Conservation (phyloP, 2,329 filamentous ascomycete genomes). For the Esteya vermicola region DNA sequence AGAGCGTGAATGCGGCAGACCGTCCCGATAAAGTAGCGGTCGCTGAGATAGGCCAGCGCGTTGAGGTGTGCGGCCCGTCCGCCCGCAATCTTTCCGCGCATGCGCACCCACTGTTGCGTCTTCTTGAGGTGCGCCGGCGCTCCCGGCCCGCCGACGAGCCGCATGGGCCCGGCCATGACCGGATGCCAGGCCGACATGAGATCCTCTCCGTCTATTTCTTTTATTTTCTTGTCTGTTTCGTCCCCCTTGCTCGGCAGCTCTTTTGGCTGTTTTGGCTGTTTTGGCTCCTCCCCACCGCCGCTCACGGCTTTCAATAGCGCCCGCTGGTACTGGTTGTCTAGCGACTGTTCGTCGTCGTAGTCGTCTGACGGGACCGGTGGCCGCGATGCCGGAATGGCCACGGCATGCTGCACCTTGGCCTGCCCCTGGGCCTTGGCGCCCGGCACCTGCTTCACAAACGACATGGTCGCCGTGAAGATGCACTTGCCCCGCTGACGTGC, state of each 20-base stretch:
- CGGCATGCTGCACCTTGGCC: conserved; percentile 11
- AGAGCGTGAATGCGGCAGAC: conserved; percentile 68
- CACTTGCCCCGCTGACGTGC: conserved; percentile 74
- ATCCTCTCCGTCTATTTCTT: neutral
- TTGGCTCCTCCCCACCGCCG: too few species aligned
- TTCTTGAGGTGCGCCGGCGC: conserved; percentile 49
- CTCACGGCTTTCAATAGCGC: conserved; percentile 5
- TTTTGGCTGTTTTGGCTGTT: too few species aligned
- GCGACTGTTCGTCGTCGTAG: conserved; percentile 26
- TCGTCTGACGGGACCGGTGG: conserved; percentile 19
- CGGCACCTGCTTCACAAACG: conserved; percentile 55
- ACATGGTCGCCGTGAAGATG: conserved; percentile 93
- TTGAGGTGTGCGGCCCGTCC: conserved; percentile 70
- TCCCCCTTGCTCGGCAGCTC: neutral
- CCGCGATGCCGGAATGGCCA: conserved; percentile 8
- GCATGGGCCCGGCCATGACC: conserved; percentile 30
- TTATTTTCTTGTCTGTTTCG: neutral
- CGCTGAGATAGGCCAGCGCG: conserved; percentile 85
- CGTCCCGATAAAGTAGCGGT: conserved; percentile 88
- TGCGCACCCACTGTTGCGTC: conserved; percentile 60
- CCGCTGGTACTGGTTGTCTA: conserved; percentile 27
- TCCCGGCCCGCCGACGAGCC: conserved; percentile 26
- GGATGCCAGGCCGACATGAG: too few species aligned
- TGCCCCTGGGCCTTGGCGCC: neutral
- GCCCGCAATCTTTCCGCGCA: conserved; percentile 57